Percentiles rank a stretch among this genome's conserved stretches.
These are phyloP conservation scores for Telopea speciosissima DNA, from an alignment of 177 flowering plant species.

Conservation along the genomic window DNA sequence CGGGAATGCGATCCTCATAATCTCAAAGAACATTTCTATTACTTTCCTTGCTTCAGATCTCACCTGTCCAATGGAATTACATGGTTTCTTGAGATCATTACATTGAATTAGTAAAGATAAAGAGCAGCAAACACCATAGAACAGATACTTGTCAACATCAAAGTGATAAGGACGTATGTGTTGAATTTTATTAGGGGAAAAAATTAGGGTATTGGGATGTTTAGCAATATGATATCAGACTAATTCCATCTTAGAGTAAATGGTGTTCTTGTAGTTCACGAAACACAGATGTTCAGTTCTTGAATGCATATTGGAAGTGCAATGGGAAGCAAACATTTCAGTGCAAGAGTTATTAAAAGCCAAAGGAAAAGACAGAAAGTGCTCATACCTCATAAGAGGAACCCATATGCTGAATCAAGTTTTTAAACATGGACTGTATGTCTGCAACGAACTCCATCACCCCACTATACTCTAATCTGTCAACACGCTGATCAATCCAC, in stretches of 20 bases:
- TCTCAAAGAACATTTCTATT: slow-evolving; percentile 81
- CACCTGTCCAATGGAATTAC: slow-evolving; percentile 42
- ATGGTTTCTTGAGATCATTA: background rate
- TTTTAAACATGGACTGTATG: slow-evolving; percentile 79
- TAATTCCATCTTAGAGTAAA: too few species aligned
- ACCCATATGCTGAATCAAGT: slow-evolving; percentile 56
- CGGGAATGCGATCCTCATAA: slow-evolving; percentile 73
- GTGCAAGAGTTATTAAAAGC: too few species aligned
- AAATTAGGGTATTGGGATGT: too few species aligned
- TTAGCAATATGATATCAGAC: too few species aligned
- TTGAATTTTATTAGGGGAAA: too few species aligned
- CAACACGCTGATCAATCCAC: slow-evolving; percentile 72
- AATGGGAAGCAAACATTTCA: too few species aligned
- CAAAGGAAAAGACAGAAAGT: slow-evolving; percentile 1
- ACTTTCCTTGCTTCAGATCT: slow-evolving; percentile 84
- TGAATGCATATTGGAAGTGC: too few species aligned
- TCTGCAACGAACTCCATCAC: slow-evolving; percentile 78
- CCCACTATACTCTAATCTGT: slow-evolving; percentile 61
- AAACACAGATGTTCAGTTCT: too few species aligned
- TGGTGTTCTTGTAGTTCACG: too few species aligned
- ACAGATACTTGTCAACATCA: too few species aligned
- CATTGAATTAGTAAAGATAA: background rate
- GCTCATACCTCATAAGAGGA: slow-evolving; percentile 71
- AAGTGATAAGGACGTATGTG: too few species aligned
- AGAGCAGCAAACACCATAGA: background rate